phyloP scores from a whole-genome alignment of 495 filamentous ascomycete species.

The Immersiella caudata region DNA sequence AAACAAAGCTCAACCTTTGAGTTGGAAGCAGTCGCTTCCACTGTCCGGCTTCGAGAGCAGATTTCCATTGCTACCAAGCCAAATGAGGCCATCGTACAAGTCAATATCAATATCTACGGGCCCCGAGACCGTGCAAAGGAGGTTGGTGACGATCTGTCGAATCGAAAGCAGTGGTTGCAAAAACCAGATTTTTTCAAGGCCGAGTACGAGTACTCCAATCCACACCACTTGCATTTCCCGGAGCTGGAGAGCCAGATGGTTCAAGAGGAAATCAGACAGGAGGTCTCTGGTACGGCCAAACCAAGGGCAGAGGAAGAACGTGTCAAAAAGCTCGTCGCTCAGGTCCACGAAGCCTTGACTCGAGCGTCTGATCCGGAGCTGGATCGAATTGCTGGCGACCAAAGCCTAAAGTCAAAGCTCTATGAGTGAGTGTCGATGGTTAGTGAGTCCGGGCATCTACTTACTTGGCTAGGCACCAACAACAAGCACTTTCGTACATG shows the following conservation, averaged over 20 bases:
- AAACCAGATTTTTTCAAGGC: slow-evolving; percentile 28
- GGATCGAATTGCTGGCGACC: slow-evolving; percentile 24
- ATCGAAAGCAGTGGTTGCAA: slow-evolving; percentile 40
- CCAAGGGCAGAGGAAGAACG: slow-evolving; percentile 22
- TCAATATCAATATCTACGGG: slow-evolving; percentile 46
- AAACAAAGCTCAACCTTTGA: slow-evolving; percentile 12
- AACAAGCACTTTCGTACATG: slow-evolving; percentile 41
- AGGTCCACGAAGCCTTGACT: slow-evolving; percentile 29
- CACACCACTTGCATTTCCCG: slow-evolving; percentile 37
- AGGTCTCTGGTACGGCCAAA: slow-evolving; percentile 14
- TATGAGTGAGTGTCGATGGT: slow-evolving; percentile 26
- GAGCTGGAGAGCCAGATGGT: slow-evolving; percentile 19
- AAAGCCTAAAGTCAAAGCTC: slow-evolving; percentile 27
- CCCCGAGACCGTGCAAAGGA: slow-evolving; percentile 17
- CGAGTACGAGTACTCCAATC: slow-evolving; percentile 35
- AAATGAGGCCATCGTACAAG: slow-evolving; percentile 28
- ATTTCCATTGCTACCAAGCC: slow-evolving; percentile 29
- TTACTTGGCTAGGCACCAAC: slow-evolving; percentile 36
- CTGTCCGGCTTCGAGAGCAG: slow-evolving; percentile 23
- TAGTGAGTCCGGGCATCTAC: neutral
- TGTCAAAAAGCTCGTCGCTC: slow-evolving; percentile 27
- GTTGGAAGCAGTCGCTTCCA: slow-evolving; percentile 28
- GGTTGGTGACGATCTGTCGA: slow-evolving; percentile 36
- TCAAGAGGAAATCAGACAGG: slow-evolving; percentile 11
- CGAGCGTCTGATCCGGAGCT: slow-evolving; percentile 22